Evolutionary conservation across 306 rosid genomes (phyloP).

Genomic region (Rosa chinensis): DNA sequence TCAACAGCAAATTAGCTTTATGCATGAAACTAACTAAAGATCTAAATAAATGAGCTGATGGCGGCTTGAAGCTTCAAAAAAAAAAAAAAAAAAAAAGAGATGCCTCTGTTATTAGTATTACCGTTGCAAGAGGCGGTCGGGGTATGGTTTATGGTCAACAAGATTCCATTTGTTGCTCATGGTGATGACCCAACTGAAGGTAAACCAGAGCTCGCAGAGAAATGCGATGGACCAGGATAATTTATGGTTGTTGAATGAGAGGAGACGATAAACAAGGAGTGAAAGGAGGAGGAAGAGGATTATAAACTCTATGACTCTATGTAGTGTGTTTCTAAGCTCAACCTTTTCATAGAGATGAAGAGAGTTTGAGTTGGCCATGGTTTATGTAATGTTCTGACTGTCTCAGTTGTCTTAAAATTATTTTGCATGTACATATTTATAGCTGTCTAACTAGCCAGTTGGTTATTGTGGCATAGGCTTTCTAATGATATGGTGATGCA

Average conservation of each 20-base stretch:
- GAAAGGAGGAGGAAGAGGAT: conserved; percentile 31
- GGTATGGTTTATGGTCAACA: conserved; percentile 21
- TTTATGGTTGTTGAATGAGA: conserved; percentile 10
- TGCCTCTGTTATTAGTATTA: neutral
- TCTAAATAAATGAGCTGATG: neutral
- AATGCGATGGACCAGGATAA: conserved; percentile 22
- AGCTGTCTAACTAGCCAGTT: neutral
- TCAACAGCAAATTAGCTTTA: neutral
- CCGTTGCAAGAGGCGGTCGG: conserved; percentile 26
- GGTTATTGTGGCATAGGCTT: neutral
- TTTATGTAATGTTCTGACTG: neutral
- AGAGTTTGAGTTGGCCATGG: neutral
- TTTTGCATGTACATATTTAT: neutral
- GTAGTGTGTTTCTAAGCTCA: conserved; percentile 3
- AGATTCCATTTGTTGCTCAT: conserved; percentile 30
- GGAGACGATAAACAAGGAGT: conserved; percentile 22
- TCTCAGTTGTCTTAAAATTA: neutral
- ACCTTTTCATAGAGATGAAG: conserved; percentile 22
- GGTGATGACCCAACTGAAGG: conserved; percentile 19
- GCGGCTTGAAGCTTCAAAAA: neutral
- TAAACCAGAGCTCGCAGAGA: conserved; percentile 33
- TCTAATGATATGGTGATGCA: neutral
- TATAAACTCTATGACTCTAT: conserved; percentile 14
- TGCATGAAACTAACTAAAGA: neutral
- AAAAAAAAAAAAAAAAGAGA: neutral